Evolutionary conservation across 2,329 filamentous ascomycete genomes (phyloP), one percentile per base, ranked within the genome.

Genomic region (Fusarium sp.): DNA sequence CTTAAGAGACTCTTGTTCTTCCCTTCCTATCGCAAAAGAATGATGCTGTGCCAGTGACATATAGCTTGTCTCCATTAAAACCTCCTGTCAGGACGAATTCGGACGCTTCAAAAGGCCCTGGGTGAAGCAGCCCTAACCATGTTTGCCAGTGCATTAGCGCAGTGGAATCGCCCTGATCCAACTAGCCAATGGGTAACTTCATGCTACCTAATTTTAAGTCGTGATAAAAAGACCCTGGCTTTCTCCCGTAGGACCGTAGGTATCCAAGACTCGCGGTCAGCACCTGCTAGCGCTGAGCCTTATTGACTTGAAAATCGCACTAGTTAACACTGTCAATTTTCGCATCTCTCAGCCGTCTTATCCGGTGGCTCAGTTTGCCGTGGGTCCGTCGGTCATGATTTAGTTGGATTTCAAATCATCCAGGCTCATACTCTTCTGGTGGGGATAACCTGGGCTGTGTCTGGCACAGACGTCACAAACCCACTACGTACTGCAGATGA

Each of bases 351-450:
- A 21, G 23, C 23, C 34, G 49, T 28, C n/a, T n/a, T 53, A 53
- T 9, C n/a, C 49, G 23, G n/a, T 20, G 49, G 18, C 23, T 14
- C 18, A n/a, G 6, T 3, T 14, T 9, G 6, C 5, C 34, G 6
- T 25, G 8, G 25, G 6, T 10, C 9, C 4, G 4, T 13, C 5
- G 7, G 41, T 28, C 7, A 21, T 7, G 37, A 2, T 28, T 8
- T 12, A 25, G 10, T 21, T 20, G 23, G 3, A 4, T 25, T 20
- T 14, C 12, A 16, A 23, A 10, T 34, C 30, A 50, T 4, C 5
- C 9, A 37, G 3, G 21, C 12, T 4, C 9, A 11, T 6, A 11
- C 1, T 18, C 2, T 18, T 5, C 16, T 6, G 4, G 16, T 18
- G 32, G 7, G 8, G 32, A 4, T 16, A 2, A 5, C 16, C 16